Evolutionary conservation across 768 basidiomycete species (phyloP), one percentile per base, ranked within the genome.

Genomic region (Collybiopsis confluens): DNA sequence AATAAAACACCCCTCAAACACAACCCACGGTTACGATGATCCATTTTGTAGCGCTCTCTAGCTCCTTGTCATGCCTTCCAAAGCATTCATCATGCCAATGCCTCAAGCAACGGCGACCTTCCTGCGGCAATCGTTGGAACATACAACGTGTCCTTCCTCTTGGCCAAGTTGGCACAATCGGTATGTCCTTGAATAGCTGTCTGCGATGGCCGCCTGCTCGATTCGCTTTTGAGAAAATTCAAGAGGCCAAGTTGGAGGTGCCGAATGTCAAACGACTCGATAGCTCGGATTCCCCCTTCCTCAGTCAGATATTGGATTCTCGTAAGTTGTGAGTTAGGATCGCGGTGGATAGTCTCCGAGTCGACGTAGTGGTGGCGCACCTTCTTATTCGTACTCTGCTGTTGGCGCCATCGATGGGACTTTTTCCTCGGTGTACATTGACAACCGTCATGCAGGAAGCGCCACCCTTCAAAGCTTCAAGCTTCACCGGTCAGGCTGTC

Each of bases 171-270:
- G 10, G 50, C 8, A 1, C 36, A 37, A 9, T 40, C 37, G 23
- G 50, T 52, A 42, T 27, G 50, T 52, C 50, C 2, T 23, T 52
- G 28, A n/a, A n/a, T n/a, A n/a, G n/a, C n/a, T n/a, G n/a, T n/a
- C n/a, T n/a, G n/a, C n/a, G n/a, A n/a, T n/a, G n/a, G n/a, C n/a
- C n/a, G n/a, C n/a, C n/a, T n/a, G n/a, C n/a, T n/a, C n/a, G 35
- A 13, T 37, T 52, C 38, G 41, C 38, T 27, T 52, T 52, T 21
- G 50, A 41, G 11, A 40, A 41, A 23, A 5, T 52, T 35, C 50
- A 52, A 24, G 50, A 51, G 36, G 50, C 50, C n/a, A 28, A 52
- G 20, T 11, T 52, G 1, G 50, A 52, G 20, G 38, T 52, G 18
- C 50, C 50, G 11, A 40, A 26, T 51, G 50, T 42, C 4, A 20